Base-by-base conservation (phyloP, 345 rosid genomes). In the Punica granatum region DNA sequence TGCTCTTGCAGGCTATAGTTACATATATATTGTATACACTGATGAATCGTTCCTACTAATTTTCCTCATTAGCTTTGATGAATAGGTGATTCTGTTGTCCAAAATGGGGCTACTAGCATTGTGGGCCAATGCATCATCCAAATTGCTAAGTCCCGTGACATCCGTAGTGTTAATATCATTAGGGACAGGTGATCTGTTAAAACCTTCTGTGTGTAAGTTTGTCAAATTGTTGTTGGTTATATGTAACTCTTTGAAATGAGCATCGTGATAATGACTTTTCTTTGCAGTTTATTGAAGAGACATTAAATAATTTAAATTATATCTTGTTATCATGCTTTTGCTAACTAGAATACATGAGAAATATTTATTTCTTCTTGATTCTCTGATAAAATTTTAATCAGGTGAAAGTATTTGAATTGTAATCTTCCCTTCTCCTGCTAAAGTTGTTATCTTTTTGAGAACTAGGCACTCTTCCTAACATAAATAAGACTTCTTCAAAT, bases 21-120 rank as follows among this genome's bases (percentile, higher is more conserved):
- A 35, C 19, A 35, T 34, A 14, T 30, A 62, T 62, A 15, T 26
- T 62, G 14, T 62, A 36, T 12, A 62, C 13, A 34, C 18, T 32
- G 10, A 30, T 21, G 31, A 23, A 25, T 56, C 46, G 42, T 37
- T 51, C 13, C 25, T 28, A 13, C 36, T 1, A 23, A 48, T 68
- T 33, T 68, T 41, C 54, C 60, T 80, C 23, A 73, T 33, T 54
- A 60, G 37, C n/a, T 65, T 35, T 43, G 66, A 49, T 69, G 34
- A 71, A 35, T 89, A 85, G 92, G 97, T 63, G 91, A 89, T 68
- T 78, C 90, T 62, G 72, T 93, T 31, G 95, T 89, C 71, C 97
- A 93, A 89, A 93, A 91, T 77, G 99, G 95, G 37, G 88, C 96
- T 69, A 88, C 96, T 41, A 91, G 92, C 77, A 86, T 88, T 7